Evolutionary conservation across 1,284 basidiomycete genomes (phyloP), one percentile per base, ranked within the genome.

Genomic region (Ustilago trichophora): DNA sequence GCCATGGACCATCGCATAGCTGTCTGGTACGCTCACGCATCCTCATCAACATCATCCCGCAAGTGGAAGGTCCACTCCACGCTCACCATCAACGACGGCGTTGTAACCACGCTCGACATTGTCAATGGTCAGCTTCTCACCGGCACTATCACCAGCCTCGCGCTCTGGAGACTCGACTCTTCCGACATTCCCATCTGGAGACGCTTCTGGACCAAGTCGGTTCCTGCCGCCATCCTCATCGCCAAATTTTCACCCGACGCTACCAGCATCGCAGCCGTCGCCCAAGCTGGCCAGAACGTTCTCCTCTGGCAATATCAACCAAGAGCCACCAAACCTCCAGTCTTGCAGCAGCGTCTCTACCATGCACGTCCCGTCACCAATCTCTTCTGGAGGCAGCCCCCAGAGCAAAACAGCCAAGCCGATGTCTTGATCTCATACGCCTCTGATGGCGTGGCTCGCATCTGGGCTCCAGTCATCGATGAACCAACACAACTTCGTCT

Each of bases 401-500:
- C 62, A 45, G 63, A 66, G 37, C 33, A 27, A 6, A 59, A 33
- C 29, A 70, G 62, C 29, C 73, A 75, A 40, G 49, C 54, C 10
- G 67, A 71, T 22, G 71, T 71, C 15, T 40, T 76, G 37, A 35
- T 76, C 36, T 48, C 69, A 1, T 59, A 59, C 31, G 53, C 66
- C 9, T 42, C 45, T 7, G 73, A 76, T 18, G 73, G 73, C 18
- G 56, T 67, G 3, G 62, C 60, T 19, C 60, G 68, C 9, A 44
- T 76, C 31, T 76, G 72, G 70, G 57, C 67, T 7, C 59, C 75
- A 2, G 73, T 75, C 44, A 73, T 77, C 36, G 75, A 77, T 37
- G 64, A 77, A 16, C 73, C 73, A 4, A 43, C 64, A 3, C 54
- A 59, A 13, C 56, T 77, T n/a, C 66, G 62, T 26, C 64, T 76